Evolutionary conservation across 257 asterid genomes (phyloP).

Genomic region (Salvia miltiorrhiza): DNA sequence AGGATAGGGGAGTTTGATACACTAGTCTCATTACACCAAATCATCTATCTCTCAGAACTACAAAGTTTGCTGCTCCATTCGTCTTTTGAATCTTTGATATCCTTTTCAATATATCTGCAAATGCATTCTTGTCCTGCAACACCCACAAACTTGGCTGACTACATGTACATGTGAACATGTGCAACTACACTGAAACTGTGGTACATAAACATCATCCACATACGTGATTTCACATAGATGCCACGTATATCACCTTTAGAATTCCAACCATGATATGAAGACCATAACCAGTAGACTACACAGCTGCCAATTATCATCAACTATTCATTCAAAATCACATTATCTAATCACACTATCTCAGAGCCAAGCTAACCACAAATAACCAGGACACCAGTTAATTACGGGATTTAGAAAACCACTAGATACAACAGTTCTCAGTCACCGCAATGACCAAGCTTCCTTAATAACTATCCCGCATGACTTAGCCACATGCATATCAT

Average conservation of each 20-base stretch:
- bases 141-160: not conserved
- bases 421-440: no score
- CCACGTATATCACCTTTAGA: not conserved
- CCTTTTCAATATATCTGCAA: slow-evolving; percentile 71
- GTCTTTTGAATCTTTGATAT: slow-evolving; percentile 90
- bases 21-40: not conserved
- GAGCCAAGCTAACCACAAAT: not conserved
- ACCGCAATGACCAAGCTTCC: no score
- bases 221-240: not conserved
- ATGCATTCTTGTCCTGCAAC: slow-evolving; percentile 84
- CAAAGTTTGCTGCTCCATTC: slow-evolving; percentile 55
- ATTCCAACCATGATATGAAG: not conserved
- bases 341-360: not conserved
- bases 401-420: no score
- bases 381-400: not conserved
- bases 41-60: slow-evolving; percentile 52
- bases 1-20: not conserved
- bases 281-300: not conserved
- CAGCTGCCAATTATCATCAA: not conserved
- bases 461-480: not conserved
- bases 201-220: not conserved
- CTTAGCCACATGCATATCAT: not conserved
- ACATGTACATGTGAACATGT: not conserved
- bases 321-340: not conserved
- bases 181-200: not conserved